A percentile compares a stretch with the other conserved stretches of the same genome.
Evolutionary conservation across 2,329 filamentous ascomycete species (phyloP).

Genomic region (Aspergillus pseudoglaucus): DNA sequence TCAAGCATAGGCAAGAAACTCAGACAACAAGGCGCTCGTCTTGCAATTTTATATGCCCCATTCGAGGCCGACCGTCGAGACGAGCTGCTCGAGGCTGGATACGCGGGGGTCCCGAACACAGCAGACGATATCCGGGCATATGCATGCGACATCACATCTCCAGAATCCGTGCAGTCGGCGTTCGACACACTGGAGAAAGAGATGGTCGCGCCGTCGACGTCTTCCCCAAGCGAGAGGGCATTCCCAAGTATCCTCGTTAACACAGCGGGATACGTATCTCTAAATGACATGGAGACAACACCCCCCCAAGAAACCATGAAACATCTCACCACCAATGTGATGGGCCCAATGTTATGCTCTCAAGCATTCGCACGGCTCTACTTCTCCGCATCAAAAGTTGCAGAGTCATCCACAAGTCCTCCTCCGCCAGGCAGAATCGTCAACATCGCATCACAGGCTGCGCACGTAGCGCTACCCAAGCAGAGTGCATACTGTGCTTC

Average conservation of each 20-base stretch:
- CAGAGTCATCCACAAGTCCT: slow-evolving; percentile 9
- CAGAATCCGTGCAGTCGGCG: slow-evolving; percentile 40
- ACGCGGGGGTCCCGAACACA: slow-evolving; percentile 15
- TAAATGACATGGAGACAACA: slow-evolving; percentile 38
- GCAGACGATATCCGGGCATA: slow-evolving; percentile 25
- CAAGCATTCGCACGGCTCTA: slow-evolving; percentile 43
- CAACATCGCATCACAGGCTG: slow-evolving; percentile 42
- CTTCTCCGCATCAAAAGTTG: slow-evolving; percentile 20
- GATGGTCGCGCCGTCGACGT: slow-evolving; percentile 6
- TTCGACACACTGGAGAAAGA: slow-evolving; percentile 33
- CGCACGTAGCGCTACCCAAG: slow-evolving; percentile 40
- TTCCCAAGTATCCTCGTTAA: slow-evolving; percentile 39
- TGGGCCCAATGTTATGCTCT: slow-evolving; percentile 41
- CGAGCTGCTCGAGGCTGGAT: slow-evolving; percentile 31
- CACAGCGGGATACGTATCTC: slow-evolving; percentile 42
- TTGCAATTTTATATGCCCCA: slow-evolving; percentile 44
- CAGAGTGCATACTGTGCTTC: slow-evolving; percentile 46
- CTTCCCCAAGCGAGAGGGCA: slow-evolving; percentile 12
- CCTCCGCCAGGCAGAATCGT: slow-evolving; percentile 39
- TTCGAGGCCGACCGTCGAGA: slow-evolving; percentile 37
- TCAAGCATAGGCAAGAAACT: slow-evolving; percentile 39
- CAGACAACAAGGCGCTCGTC: slow-evolving; percentile 34
- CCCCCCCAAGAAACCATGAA: slow-evolving; percentile 38
- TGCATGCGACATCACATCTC: slow-evolving; percentile 45
- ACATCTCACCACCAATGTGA: slow-evolving; percentile 40